A percentile compares a stretch with the other conserved stretches of the same genome.
Evolutionary conservation across 345 rosid species (phyloP).

Genomic region (Eucalyptus marginata): DNA sequence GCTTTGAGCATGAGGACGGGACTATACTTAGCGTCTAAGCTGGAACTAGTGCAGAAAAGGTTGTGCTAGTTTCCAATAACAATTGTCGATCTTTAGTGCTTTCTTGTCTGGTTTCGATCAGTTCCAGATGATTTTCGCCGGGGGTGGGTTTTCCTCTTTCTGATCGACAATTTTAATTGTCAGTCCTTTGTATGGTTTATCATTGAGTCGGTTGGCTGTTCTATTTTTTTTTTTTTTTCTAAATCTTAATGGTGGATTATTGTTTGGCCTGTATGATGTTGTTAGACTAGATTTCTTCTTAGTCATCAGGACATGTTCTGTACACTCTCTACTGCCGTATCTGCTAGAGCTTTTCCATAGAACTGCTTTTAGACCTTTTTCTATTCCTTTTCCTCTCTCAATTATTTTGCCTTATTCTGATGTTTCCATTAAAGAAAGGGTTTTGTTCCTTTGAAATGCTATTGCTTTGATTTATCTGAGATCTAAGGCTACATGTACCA

Average conservation of each 20-base stretch:
- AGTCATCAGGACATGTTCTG: background rate
- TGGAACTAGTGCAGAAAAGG: constrained; percentile 10
- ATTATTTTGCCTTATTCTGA: background rate
- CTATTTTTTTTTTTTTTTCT: background rate
- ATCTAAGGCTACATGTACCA: constrained; percentile 52
- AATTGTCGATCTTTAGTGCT: constrained; percentile 17
- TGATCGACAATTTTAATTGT: background rate
- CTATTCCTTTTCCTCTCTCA: background rate
- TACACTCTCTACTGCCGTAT: background rate
- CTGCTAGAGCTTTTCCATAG: background rate
- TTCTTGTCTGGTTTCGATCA: constrained; percentile 22
- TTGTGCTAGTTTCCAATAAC: constrained; percentile 29
- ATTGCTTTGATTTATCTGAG: background rate
- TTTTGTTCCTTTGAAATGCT: background rate
- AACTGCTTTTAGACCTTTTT: background rate
- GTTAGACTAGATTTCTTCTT: background rate
- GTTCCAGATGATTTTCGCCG: constrained; percentile 12
- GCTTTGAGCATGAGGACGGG: background rate
- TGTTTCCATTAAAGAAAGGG: background rate
- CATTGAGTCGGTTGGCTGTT: background rate
- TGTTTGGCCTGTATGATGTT: background rate
- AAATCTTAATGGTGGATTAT: background rate
- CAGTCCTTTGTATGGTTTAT: background rate
- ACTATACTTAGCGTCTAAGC: constrained; percentile 35
- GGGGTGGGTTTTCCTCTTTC: background rate